Evolutionary conservation across 345 rosid species (phyloP).

Genomic region (Lepidium africanum): DNA sequence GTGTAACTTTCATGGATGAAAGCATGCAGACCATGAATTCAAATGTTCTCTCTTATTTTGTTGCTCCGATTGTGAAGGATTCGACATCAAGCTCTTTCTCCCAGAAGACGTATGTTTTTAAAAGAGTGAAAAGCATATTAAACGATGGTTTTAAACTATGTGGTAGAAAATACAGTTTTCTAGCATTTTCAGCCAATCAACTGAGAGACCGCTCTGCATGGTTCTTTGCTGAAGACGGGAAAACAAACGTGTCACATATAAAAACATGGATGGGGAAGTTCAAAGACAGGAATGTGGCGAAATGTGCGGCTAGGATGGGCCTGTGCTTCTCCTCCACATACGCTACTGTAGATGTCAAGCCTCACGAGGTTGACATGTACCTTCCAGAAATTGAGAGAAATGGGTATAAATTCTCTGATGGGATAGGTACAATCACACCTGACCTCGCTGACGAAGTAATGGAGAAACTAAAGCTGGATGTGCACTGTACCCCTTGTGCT

Average conservation of each 20-base stretch:
- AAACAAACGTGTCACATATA: conserved; percentile 36
- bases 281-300: conserved; percentile 49
- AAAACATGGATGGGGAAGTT: conserved; percentile 85
- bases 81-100: conserved; percentile 39
- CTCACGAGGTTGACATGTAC: conserved; percentile 32
- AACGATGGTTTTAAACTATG: conserved; percentile 60
- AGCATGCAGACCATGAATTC: conserved; percentile 68
- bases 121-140: conserved; percentile 59
- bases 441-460: conserved; percentile 78
- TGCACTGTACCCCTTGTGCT: conserved; percentile 53
- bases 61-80: conserved; percentile 59
- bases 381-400: conserved; percentile 64
- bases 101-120: conserved; percentile 64
- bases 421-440: conserved; percentile 75
- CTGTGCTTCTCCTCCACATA: conserved; percentile 94
- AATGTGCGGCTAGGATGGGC: conserved; percentile 96
- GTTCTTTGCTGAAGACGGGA: conserved; percentile 80
- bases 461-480: conserved; percentile 52
- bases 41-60: conserved; percentile 50
- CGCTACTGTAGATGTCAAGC: conserved; percentile 70
- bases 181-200: conserved; percentile 82
- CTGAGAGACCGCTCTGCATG: not conserved
- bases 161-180: conserved; percentile 70
- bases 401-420: conserved; percentile 68
- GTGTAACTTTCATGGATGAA: conserved; percentile 92